phyloP scores from a whole-genome alignment of 192 early-diverging fungal species.

The Rhizophagus clarus region DNA sequence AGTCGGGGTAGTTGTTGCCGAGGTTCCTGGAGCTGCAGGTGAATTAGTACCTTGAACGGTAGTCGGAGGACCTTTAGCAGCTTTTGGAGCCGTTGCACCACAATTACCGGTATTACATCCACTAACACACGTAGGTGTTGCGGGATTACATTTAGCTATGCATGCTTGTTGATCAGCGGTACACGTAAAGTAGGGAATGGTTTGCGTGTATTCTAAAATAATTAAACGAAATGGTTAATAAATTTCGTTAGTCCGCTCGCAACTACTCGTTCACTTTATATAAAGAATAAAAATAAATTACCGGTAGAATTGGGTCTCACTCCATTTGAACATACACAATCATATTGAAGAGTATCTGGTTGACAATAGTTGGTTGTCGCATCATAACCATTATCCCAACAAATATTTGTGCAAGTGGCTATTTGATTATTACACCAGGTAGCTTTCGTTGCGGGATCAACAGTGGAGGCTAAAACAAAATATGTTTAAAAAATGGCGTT shows the following conservation, averaged over 20 bases:
- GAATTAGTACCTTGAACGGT: neutral
- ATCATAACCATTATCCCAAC: constrained; percentile 3
- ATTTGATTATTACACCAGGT: constrained; percentile 34
- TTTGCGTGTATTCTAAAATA: constrained; percentile 36
- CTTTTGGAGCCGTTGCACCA: neutral
- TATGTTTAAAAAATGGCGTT: neutral
- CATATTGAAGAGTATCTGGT: neutral
- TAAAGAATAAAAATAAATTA: neutral
- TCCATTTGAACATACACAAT: constrained; percentile 22
- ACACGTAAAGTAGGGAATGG: constrained; percentile 33
- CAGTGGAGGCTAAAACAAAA: neutral
- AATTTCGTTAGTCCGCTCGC: neutral
- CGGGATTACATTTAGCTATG: neutral
- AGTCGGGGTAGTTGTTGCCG: neutral
- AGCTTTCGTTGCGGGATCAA: constrained; percentile 9
- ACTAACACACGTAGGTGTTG: neutral
- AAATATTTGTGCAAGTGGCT: constrained; percentile 29
- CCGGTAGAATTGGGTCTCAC: constrained; percentile 17
- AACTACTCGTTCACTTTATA: neutral
- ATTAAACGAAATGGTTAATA: neutral
- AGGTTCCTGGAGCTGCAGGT: too few relatives aligned
- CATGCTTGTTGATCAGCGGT: constrained; percentile 31
- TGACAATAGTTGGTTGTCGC: constrained; percentile 15
- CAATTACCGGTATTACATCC: neutral
- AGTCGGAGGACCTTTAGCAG: neutral